These are phyloP conservation scores for Medicago ruthenica DNA, from an alignment of 306 rosid species.

Conservation along the genomic window DNA sequence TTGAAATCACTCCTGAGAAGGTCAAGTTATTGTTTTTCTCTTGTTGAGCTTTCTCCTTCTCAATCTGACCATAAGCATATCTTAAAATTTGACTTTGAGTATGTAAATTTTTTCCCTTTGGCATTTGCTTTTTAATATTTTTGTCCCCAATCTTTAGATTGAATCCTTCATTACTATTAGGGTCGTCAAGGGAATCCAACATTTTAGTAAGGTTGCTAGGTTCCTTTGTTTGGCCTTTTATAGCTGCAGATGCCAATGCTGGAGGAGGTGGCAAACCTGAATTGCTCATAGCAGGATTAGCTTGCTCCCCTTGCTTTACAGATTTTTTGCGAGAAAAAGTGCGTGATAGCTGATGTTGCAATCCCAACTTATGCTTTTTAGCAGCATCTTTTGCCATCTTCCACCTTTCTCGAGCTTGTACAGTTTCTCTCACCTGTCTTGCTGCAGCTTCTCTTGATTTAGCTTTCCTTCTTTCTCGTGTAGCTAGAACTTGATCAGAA, in stretches of 20 bases:
- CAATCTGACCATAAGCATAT: conserved; percentile 85
- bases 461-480: conserved; percentile 79
- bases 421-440: conserved; percentile 75
- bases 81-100: conserved; percentile 83
- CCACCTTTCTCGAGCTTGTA: conserved; percentile 83
- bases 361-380: conserved; percentile 55
- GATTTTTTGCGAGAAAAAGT: conserved; percentile 77
- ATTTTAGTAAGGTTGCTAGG: conserved; percentile 69
- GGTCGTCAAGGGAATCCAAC: conserved; percentile 67
- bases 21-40: conserved; percentile 68
- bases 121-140: conserved; percentile 65
- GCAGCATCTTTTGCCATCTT: conserved; percentile 64
- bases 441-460: conserved; percentile 82
- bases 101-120: conserved; percentile 60
- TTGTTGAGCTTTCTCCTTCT: conserved; percentile 88
- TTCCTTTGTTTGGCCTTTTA: conserved; percentile 53
- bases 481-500: conserved; percentile 78
- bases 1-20: conserved; percentile 79
- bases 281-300: conserved; percentile 19
- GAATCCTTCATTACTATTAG: conserved; percentile 65
- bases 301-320: conserved; percentile 44
- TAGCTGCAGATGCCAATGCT: conserved; percentile 42
- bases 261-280: conserved; percentile 38
- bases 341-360: conserved; percentile 56
- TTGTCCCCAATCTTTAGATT: conserved; percentile 72